Base-by-base conservation (phyloP, 805 yeast species). In the Metschnikowia gelsemii region DNA sequence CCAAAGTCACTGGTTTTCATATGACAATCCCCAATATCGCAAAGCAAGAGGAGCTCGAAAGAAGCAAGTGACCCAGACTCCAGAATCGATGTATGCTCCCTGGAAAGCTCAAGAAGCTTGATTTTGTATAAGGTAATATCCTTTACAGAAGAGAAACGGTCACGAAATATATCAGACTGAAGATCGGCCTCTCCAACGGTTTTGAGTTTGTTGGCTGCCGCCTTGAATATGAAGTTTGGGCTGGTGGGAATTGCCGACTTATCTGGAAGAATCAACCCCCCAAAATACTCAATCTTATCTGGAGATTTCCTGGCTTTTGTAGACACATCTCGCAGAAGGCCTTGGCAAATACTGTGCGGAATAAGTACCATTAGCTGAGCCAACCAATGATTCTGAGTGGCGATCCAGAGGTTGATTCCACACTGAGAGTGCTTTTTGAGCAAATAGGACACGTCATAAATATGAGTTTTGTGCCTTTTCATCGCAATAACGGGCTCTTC, bases 311-410 rank as follows among this genome's bases (percentile, higher is more conserved):
- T 14, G 26, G 46, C 50, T 16, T 51, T 54, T n/a, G 40, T 38
- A 19, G 50, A 23, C 42, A 43, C 24, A 2, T 36, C 32, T n/a
- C 36, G 24, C 32, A 60, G 53, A 13, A 45, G 31, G n/a, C 38
- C 45, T 6, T 49, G 27, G 5, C 55, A 18, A 9, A 68, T 58
- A 2, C 78, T 73, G 9, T 54, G 48, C 0, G 85, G 85, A 1
- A 76, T 65, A n/a, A 61, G 38, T 8, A 64, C 70, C 38, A 80
- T 61, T 13, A 84, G 57, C 42, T 82, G 77, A 0, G 84, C 87
- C 9, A 86, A 62, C 80, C 84, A 76, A 30, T 78, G 73, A 49
- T 78, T 75, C 54, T 86, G 95, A n/a, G 63, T 55, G 0, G 82
- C 73, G 8, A 72, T 52, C 95, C 95, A 86, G 45, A 42, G 32